phyloP scores from a whole-genome alignment of 495 filamentous ascomycete species.

The Chaetomium fimeti region DNA sequence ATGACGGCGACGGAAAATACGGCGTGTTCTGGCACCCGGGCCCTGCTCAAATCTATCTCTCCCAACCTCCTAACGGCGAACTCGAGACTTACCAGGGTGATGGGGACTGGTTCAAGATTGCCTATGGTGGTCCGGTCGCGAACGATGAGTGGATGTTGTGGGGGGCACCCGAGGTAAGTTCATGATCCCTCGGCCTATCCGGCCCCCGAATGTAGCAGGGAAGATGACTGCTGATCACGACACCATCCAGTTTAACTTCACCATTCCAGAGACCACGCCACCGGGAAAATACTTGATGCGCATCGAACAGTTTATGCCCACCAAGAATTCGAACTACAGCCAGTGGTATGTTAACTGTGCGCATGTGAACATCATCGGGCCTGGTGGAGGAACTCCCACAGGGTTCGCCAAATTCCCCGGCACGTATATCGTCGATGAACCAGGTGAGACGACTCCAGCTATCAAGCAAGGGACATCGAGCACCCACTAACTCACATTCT shows the following conservation, averaged over 20 bases:
- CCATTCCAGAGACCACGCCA: conserved; percentile 37
- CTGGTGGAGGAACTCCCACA: conserved; percentile 8
- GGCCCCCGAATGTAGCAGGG: background rate
- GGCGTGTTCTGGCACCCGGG: conserved; percentile 21
- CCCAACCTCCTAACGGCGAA: conserved; percentile 25
- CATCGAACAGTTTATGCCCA: conserved; percentile 4
- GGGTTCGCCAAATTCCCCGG: conserved; percentile 5
- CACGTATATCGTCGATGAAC: background rate
- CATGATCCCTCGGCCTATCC: background rate
- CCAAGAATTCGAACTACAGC: background rate
- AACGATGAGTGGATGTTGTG: background rate
- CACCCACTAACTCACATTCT: background rate
- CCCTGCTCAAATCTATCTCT: conserved; percentile 28
- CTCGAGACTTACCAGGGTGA: conserved; percentile 26
- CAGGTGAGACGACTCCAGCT: background rate
- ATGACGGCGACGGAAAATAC: conserved; percentile 18
- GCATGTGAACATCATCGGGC: conserved; percentile 2
- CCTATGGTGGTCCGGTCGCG: conserved; percentile 19
- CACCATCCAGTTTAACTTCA: conserved; percentile 35
- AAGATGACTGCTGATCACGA: background rate
- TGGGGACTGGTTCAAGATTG: conserved; percentile 38
- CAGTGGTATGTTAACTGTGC: conserved; percentile 16
- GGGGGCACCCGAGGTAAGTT: background rate
- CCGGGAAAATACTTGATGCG: conserved; percentile 47
- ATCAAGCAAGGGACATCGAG: background rate